These are phyloP conservation scores for Tagetes patula DNA, from an alignment of 129 eudicot species.

Conservation along the genomic window DNA sequence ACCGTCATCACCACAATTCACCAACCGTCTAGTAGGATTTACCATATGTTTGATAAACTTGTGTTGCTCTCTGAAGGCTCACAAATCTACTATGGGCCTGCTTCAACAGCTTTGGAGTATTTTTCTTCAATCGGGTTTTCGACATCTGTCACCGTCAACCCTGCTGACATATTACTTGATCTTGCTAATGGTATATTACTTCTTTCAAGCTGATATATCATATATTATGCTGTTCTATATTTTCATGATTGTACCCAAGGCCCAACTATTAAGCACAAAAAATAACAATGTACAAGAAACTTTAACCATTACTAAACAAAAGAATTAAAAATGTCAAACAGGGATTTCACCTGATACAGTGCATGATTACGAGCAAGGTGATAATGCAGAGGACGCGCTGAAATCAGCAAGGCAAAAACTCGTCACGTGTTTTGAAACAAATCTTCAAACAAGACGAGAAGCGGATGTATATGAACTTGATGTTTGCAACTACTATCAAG, in stretches of 20 bases:
- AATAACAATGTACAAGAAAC: slow-evolving; percentile 6
- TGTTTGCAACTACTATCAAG: slow-evolving; percentile 42
- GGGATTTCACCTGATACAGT: slow-evolving; percentile 77
- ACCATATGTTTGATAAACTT: slow-evolving; percentile 88
- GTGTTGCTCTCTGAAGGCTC: slow-evolving; percentile 85
- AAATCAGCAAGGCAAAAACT: slow-evolving; percentile 59
- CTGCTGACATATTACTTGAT: slow-evolving; percentile 92
- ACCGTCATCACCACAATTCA: slow-evolving; percentile 92
- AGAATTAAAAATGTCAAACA: slow-evolving; percentile 33
- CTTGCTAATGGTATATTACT: slow-evolving; percentile 81
- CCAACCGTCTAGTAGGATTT: slow-evolving; percentile 96
- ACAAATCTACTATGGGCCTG: slow-evolving; percentile 87
- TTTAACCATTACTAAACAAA: slow-evolving; percentile 16
- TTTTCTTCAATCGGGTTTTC: slow-evolving; percentile 91
- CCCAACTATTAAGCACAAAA: slow-evolving; percentile 27
- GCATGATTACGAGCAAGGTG: slow-evolving; percentile 59
- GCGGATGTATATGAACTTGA: slow-evolving; percentile 61
- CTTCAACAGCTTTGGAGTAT: slow-evolving; percentile 79
- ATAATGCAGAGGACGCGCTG: slow-evolving; percentile 57
- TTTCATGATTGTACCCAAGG: slow-evolving; percentile 1
- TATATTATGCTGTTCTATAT: too few species aligned
- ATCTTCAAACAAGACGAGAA: slow-evolving; percentile 54
- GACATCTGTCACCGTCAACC: slow-evolving; percentile 64
- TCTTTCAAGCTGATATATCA: background rate
- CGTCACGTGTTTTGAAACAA: slow-evolving; percentile 71